A percentile compares a stretch with the other conserved stretches of the same genome.
These are phyloP conservation scores for Canna indica DNA, from an alignment of 176 grass and related monocot genomes.

Conservation along the genomic window DNA sequence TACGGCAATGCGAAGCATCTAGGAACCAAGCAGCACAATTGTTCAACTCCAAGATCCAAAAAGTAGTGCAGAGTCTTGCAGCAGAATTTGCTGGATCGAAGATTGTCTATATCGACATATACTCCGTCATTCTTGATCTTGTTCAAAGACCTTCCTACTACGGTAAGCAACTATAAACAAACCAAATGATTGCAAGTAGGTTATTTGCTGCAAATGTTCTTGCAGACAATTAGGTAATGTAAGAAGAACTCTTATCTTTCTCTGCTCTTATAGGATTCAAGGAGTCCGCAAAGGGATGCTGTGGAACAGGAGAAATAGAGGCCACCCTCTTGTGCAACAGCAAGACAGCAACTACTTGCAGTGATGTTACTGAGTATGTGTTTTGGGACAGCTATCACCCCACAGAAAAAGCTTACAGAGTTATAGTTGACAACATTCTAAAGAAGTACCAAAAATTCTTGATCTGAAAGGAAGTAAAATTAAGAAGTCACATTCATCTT, in stretches of 20 bases:
- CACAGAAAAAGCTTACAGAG: conserved; percentile 24
- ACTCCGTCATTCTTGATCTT: conserved; percentile 37
- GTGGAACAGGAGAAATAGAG: conserved; percentile 67
- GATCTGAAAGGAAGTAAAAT: background rate
- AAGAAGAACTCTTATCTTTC: background rate
- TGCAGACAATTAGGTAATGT: no score
- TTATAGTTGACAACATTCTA: conserved; percentile 33
- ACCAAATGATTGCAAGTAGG: no score
- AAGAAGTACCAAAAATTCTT: background rate
- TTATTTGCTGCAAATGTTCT: no score
- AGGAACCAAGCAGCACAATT: conserved; percentile 51
- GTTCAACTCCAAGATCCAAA: conserved; percentile 40
- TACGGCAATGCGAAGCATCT: conserved; percentile 28
- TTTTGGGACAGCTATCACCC: conserved; percentile 64
- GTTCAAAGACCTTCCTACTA: conserved; percentile 15
- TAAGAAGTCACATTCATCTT: background rate
- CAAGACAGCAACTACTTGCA: conserved; percentile 32
- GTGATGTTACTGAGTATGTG: conserved; percentile 37
- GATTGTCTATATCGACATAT: conserved; percentile 52
- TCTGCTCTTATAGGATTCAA: conserved; percentile 33
- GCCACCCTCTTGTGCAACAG: conserved; percentile 45
- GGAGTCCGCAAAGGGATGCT: conserved; percentile 50
- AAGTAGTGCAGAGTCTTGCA: conserved; percentile 1
- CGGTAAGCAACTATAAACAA: conserved; percentile 31
- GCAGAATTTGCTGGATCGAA: background rate